Evolutionary conservation across 2,329 filamentous ascomycete genomes (phyloP), one percentile per base, ranked within the genome.

Genomic region (Curvularia spicifera): DNA sequence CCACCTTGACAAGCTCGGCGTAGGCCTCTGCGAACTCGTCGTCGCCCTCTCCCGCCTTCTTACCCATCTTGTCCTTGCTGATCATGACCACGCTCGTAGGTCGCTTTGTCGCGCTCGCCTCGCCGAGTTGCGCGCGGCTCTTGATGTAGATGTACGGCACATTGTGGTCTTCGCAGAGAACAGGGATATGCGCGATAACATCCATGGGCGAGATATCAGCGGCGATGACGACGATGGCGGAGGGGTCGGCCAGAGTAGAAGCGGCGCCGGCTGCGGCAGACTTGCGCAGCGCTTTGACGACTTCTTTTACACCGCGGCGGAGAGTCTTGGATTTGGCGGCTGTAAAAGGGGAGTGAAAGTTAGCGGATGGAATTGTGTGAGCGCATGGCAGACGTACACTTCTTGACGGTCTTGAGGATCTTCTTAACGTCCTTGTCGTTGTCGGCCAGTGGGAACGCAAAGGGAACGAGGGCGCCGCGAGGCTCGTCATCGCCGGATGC

Each of bases 191-290:
- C 60, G 91, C 95, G 82, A 99, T 97, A 78, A 99, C 95, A 79
- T 99, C 95, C 89, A 95, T 94, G 66, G 95, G 95, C 52, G 91
- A 97, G 82, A 99, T 98, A 80, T 99, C 95, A 71, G 91, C 95
- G 35, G 95, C 95, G 69, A 99, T 91, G 77, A 99, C 84, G 71
- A 97, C 92, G 67, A 99, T 85, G 63, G 83, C 85, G 67, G 88
- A 85, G 44, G 91, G 88, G 57, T 74, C 60, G 72, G 88, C 83
- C 53, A 73, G 64, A 53, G 85, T 78, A 51, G 85, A 82, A 74
- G 86, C 82, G 65, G 86, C 84, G 60, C 87, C 85, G n/a, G 87
- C 85, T 56, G 88, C 85, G 69, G 87, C 79, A 13, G 92, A 94
- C 83, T 98, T 98, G 83, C 95, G 93, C 71, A 99, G 91, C 33